Evolutionary conservation across 2,329 filamentous ascomycete genomes (phyloP), one percentile per base, ranked within the genome.

Genomic region (Aspergillus quadrilineatus): DNA sequence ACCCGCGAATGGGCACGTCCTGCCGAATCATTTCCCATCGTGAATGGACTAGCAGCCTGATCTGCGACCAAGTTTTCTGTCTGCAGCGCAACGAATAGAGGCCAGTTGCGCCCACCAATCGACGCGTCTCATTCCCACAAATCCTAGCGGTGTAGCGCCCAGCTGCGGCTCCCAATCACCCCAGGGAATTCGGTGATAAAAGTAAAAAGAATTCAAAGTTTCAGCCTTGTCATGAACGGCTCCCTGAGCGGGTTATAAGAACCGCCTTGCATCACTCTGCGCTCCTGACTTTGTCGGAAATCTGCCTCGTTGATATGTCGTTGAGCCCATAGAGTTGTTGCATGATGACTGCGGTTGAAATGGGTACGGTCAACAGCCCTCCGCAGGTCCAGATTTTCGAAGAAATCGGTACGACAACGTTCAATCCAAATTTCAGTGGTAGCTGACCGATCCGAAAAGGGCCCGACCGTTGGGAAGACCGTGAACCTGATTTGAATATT

Each of bases 401-500:
- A 6, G 44, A 54, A 29, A 48, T 15, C 30, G 52, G 52, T 54
- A 37, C 52, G 44, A 15, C 26, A 10, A 32, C 29, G 14, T 42
- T 46, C 14, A 0, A 37, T 14, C 29, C 28, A 32, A 22, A n/a
- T n/a, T 7, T 54, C 34, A 2, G 26, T 34, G 17, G 2, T 26
- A 9, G 32, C 43, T 47, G 41, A 47, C 43, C 10, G 5, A 39
- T 15, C 15, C 14, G 12, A 17, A 4, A 47, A 34, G 28, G 3
- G 15, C 22, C 6, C 14, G 28, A 32, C 17, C 7, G 4, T 8
- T 47, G 43, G 51, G 1, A 22, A 34, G 4, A 29, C 8, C 42
- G 43, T 29, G 43, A 43, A 6, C 15, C 14, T 29, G 44, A 42
- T 15, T 10, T 42, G 22, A n/a, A 30, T 14, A 22, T 47, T 22